These are phyloP conservation scores for Amoeboaphelidium protococcarum DNA, from an alignment of 371 early-diverging fungal genomes.

Conservation along the genomic window DNA sequence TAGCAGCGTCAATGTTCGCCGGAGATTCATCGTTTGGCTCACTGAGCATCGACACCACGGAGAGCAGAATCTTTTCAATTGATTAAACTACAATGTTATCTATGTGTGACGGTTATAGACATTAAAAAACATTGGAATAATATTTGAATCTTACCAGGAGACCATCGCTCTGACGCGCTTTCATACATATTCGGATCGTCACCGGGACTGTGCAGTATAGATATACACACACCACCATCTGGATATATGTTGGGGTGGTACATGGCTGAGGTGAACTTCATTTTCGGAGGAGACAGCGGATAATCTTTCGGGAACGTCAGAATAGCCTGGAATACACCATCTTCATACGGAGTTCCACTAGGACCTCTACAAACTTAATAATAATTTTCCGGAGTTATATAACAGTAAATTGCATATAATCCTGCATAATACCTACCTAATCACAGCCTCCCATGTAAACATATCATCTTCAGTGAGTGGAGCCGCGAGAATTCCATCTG, in stretches of 20 bases:
- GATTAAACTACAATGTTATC: no score
- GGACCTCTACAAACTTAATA: constrained; percentile 11
- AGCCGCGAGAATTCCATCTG: background rate
- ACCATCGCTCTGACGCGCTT: constrained; percentile 35
- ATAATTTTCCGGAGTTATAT: background rate
- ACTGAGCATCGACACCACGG: constrained; percentile 75
- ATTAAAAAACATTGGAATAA: no score
- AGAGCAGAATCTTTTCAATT: constrained; percentile 86
- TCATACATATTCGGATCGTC: constrained; percentile 21
- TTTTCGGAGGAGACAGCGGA: constrained; percentile 51
- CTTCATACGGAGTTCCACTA: constrained; percentile 28
- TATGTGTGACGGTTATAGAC: no score
- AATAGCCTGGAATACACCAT: constrained; percentile 21
- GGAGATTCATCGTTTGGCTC: constrained; percentile 97
- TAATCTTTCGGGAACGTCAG: constrained; percentile 33
- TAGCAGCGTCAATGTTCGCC: constrained; percentile 90
- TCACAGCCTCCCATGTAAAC: constrained; percentile 64
- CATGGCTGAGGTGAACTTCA: constrained; percentile 50
- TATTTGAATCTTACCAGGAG: no score
- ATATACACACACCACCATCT: constrained; percentile 95
- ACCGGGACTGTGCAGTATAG: constrained; percentile 94
- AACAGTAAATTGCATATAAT: no score
- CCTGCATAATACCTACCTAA: no score
- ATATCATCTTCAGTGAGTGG: background rate
- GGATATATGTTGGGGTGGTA: constrained; percentile 69